phyloP scores from a whole-genome alignment of 345 rosid genomes.

The Orychophragmus violaceus region DNA sequence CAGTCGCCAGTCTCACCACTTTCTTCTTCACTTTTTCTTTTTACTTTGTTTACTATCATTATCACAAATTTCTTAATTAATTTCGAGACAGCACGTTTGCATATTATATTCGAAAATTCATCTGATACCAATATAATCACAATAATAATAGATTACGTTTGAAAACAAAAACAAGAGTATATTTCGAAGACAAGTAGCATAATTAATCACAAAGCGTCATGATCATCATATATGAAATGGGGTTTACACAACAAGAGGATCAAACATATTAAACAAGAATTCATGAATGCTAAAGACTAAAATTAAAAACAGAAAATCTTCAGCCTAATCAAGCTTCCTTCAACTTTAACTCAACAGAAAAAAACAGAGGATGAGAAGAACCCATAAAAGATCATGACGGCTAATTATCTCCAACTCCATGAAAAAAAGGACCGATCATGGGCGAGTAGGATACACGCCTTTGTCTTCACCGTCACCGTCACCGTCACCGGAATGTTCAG shows the following conservation, averaged over 20 bases:
- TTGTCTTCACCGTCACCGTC: not conserved
- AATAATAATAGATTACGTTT: not conserved
- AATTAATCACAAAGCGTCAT: not conserved
- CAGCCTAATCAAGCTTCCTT: not conserved
- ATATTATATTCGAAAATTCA: not conserved
- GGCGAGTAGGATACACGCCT: slow-evolving; percentile 15
- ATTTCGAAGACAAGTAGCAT: not conserved
- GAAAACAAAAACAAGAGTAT: not conserved
- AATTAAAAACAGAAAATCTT: not conserved
- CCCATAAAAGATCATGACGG: slow-evolving; percentile 3
- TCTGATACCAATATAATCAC: not conserved
- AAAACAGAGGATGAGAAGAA: slow-evolving; percentile 4
- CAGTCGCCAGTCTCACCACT: not conserved
- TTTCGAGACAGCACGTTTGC: not conserved
- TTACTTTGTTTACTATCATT: not conserved
- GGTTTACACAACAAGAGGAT: not conserved
- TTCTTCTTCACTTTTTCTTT: not conserved
- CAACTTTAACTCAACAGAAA: not conserved
- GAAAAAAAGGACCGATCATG: not conserved
- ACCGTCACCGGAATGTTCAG: not conserved
- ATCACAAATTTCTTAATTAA: not conserved
- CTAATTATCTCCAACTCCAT: not conserved
- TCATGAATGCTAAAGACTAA: not conserved
- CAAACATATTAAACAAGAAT: not conserved
- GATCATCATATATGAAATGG: not conserved